A percentile compares a stretch with the other conserved stretches of the same genome.
Evolutionary conservation across 805 yeast genomes (phyloP).

Genomic region (Candida sithepensis): DNA sequence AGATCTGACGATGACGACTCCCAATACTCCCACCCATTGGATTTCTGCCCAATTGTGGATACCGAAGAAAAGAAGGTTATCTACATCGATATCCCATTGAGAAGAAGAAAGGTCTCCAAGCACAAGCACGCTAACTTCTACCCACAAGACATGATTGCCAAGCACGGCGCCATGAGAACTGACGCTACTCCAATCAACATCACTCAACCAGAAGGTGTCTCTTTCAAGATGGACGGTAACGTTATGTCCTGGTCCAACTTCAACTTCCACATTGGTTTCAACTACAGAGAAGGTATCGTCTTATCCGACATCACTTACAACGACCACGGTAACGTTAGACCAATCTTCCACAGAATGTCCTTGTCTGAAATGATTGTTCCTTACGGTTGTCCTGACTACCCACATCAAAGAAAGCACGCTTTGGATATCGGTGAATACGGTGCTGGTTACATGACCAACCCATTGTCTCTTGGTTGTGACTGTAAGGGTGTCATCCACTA

Average conservation of each 20-base stretch:
- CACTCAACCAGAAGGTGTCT: constrained; percentile 80
- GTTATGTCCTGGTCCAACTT: constrained; percentile 76
- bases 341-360: constrained; percentile 75
- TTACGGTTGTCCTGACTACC: constrained; percentile 74
- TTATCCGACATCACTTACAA: constrained; percentile 69
- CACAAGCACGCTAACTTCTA: constrained; percentile 68
- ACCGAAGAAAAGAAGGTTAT: constrained; percentile 66
- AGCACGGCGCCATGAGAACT: constrained; percentile 61
- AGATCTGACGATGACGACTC: constrained; percentile 74
- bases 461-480: constrained; percentile 75
- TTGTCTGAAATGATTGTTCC: constrained; percentile 84
- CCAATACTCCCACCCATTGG: constrained; percentile 64
- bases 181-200: constrained; percentile 65
- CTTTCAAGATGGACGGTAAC: constrained; percentile 67
- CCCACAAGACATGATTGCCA: constrained; percentile 58
- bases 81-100: constrained; percentile 69
- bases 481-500: constrained; percentile 85
- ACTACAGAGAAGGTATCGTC: constrained; percentile 82
- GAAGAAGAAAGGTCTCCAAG: constrained; percentile 69
- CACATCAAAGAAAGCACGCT: constrained; percentile 83
- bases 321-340: constrained; percentile 70
- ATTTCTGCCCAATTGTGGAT: constrained; percentile 80
- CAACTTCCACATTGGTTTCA: constrained; percentile 76
- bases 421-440: constrained; percentile 86
- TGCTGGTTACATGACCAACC: constrained; percentile 83